These are phyloP conservation scores for Monosporascus sp. DNA, from an alignment of 2,329 filamentous ascomycete genomes.

Conservation along the genomic window DNA sequence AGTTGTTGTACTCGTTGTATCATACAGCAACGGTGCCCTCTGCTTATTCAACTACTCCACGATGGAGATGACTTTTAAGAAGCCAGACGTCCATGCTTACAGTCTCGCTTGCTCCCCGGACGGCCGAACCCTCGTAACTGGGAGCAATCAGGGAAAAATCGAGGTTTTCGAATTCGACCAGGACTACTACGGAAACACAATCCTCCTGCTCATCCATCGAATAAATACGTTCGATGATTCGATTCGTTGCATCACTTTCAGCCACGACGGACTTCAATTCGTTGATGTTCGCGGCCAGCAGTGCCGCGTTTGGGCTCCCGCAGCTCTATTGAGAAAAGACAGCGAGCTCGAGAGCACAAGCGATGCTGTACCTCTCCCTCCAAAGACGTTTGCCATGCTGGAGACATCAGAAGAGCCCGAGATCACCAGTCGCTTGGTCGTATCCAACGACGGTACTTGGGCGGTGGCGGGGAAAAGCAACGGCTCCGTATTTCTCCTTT, in stretches of 20 bases:
- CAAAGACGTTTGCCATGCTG: constrained; percentile 7
- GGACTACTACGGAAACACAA: too few species aligned
- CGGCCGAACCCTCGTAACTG: constrained; percentile 18
- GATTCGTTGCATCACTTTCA: constrained; percentile 25
- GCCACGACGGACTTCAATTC: constrained; percentile 24
- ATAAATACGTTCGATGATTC: constrained; percentile 21
- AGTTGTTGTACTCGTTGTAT: constrained; percentile 17
- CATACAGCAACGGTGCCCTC: constrained; percentile 18
- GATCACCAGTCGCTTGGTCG: constrained; percentile 14
- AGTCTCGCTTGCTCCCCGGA: constrained; percentile 21
- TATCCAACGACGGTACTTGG: constrained; percentile 7
- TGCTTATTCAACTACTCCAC: constrained; percentile 21
- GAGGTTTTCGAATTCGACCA: constrained; percentile 25
- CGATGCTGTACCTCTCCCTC: constrained; percentile 5
- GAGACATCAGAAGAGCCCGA: constrained; percentile 8
- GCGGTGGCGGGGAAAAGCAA: constrained; percentile 21
- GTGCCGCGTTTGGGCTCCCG: constrained; percentile 30
- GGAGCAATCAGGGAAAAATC: constrained; percentile 15
- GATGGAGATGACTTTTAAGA: constrained; percentile 8
- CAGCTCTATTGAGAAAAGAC: constrained; percentile 21
- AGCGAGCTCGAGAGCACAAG: constrained; percentile 15
- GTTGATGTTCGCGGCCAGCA: constrained; percentile 25
- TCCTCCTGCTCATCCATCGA: constrained; percentile 21
- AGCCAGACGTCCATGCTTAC: constrained; percentile 14
- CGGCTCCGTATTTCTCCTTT: constrained; percentile 20